phyloP scores from a whole-genome alignment of 2,329 filamentous ascomycete genomes.

The Diaporthe sp. region DNA sequence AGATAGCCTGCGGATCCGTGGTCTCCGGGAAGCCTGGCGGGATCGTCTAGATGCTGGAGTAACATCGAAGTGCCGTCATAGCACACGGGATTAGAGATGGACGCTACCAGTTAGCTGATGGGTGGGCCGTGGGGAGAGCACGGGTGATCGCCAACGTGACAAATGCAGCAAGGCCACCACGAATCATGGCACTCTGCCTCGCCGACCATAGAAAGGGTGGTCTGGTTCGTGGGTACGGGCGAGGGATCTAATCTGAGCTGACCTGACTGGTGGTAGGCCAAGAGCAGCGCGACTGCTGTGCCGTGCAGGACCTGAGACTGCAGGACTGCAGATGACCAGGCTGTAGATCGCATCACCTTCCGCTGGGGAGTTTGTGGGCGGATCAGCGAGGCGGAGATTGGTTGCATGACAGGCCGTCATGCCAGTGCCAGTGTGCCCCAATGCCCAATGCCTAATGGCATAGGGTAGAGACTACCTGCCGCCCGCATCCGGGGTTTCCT shows the following conservation, averaged over 20 bases:
- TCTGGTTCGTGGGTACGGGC: not conserved
- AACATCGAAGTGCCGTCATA: conserved; percentile 25
- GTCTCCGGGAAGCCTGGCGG: conserved; percentile 10
- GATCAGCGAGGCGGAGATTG: conserved; percentile 28
- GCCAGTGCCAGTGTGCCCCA: conserved; percentile 17
- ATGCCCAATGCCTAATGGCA: conserved; percentile 16
- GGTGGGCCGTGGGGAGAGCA: conserved; percentile 18
- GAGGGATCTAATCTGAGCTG: not conserved
- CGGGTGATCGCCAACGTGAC: conserved; percentile 27
- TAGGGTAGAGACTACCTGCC: conserved; percentile 7
- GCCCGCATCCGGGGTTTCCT: conserved; percentile 17
- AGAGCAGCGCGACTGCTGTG: not conserved
- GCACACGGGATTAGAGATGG: conserved; percentile 26
- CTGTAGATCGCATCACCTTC: conserved; percentile 32
- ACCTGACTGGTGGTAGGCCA: not conserved
- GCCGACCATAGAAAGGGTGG: not conserved
- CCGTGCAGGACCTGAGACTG: conserved; percentile 15
- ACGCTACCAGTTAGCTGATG: conserved; percentile 20
- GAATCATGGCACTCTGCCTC: conserved; percentile 13
- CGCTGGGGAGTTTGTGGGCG: conserved; percentile 18
- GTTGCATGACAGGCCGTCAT: conserved; percentile 24
- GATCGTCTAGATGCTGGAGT: conserved; percentile 8
- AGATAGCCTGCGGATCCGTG: conserved; percentile 22
- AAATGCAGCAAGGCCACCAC: conserved; percentile 18
- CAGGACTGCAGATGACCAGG: conserved; percentile 22